Evolutionary conservation across 1,139 yeast genomes (phyloP).

Genomic region (Scheffersomyces cryptocercus): DNA sequence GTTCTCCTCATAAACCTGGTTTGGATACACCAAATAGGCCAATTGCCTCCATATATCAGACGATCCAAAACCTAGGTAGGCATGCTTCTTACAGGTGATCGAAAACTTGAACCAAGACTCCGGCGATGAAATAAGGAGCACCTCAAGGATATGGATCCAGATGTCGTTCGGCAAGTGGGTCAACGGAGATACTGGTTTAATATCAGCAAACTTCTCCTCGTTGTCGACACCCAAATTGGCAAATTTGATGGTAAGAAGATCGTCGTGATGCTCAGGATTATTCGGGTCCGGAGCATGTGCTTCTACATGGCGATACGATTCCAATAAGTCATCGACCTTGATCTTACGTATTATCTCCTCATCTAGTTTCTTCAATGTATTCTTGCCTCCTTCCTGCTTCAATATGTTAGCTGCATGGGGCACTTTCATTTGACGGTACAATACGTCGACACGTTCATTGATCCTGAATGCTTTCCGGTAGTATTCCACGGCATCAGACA

Average conservation of each 20-base stretch:
- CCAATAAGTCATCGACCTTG: conserved; percentile 35
- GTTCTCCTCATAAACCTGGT: conserved; percentile 53
- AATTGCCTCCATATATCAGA: conserved; percentile 58
- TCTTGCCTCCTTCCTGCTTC: conserved; percentile 32
- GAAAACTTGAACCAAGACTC: conserved; percentile 70
- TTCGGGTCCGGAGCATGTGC: conserved; percentile 30
- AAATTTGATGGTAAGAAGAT: conserved; percentile 25
- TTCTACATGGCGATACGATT: conserved; percentile 30
- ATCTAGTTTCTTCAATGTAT: conserved; percentile 28
- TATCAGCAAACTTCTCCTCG: conserved; percentile 26
- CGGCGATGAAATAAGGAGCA: conserved; percentile 52
- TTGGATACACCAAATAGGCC: conserved; percentile 56
- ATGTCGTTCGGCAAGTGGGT: conserved; percentile 66
- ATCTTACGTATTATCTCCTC: conserved; percentile 37
- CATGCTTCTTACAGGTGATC: conserved; percentile 60
- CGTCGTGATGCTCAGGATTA: conserved; percentile 18
- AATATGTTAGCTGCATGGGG: conserved; percentile 26
- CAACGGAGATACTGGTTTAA: conserved; percentile 55
- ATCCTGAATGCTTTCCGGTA: conserved; percentile 73
- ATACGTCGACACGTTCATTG: conserved; percentile 66
- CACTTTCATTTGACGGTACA: conserved; percentile 57
- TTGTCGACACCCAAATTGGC: conserved; percentile 32
- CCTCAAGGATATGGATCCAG: conserved; percentile 53
- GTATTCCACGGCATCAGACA: conserved; percentile 76
- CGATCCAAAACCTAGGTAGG: conserved; percentile 61